Evolutionary conservation across 2,329 filamentous ascomycete species (phyloP).

Genomic region (Stachybotrys echinatus): DNA sequence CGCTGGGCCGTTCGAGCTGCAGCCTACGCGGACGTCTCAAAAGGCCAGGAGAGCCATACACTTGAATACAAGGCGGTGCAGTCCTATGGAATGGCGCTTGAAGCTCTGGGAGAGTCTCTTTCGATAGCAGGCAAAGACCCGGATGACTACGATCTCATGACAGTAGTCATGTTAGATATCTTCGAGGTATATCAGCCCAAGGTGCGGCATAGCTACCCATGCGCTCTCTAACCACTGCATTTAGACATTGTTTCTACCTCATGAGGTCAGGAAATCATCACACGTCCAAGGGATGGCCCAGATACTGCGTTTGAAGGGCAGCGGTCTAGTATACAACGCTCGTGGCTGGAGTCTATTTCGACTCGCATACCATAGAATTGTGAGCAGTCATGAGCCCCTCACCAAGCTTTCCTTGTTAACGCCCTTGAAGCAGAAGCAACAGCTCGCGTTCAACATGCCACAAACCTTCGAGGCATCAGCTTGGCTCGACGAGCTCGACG

Average conservation of each 20-base stretch:
- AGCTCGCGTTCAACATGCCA: conserved; percentile 17
- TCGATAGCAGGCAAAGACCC: conserved; percentile 22
- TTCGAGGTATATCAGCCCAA: conserved; percentile 25
- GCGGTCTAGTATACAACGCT: conserved; percentile 25
- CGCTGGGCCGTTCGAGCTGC: conserved; percentile 32
- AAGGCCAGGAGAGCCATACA: too few species aligned
- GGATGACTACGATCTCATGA: conserved; percentile 34
- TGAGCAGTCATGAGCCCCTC: conserved; percentile 2
- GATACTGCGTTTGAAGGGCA: conserved; percentile 28
- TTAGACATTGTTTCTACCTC: conserved; percentile 26
- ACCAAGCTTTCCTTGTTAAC: background rate
- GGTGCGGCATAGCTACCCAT: too few species aligned
- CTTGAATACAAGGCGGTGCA: too few species aligned
- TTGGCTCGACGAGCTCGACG: background rate
- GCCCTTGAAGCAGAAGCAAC: conserved; percentile 26
- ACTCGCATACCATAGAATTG: conserved; percentile 30
- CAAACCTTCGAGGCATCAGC: background rate
- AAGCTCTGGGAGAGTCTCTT: conserved; percentile 24
- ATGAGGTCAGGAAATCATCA: conserved; percentile 16
- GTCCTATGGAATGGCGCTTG: conserved; percentile 30
- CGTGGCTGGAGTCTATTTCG: conserved; percentile 34
- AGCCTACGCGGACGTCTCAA: conserved; percentile 26
- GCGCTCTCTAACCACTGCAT: too few species aligned
- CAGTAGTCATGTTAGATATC: conserved; percentile 31
- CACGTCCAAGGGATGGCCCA: conserved; percentile 35